phyloP scores from a whole-genome alignment of 768 basidiomycete genomes.

The Macrolepiota dolichaula region DNA sequence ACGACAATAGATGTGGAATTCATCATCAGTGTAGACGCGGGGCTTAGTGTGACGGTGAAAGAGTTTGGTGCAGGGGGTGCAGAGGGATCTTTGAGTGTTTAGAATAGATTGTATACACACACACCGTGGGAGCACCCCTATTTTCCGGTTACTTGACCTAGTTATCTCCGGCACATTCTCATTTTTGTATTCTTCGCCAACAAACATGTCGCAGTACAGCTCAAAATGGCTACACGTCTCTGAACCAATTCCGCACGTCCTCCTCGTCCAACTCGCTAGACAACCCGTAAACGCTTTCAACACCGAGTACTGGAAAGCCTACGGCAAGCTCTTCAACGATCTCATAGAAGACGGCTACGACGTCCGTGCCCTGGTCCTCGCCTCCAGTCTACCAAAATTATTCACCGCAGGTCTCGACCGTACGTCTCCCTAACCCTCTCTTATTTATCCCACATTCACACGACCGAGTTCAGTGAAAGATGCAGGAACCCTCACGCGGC shows the following conservation, averaged over 20 bases:
- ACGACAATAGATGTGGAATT: conserved; percentile 49
- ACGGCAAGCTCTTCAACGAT: conserved; percentile 56
- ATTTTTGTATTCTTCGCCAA: neutral
- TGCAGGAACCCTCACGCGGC: conserved; percentile 22
- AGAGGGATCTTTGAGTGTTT: conserved; percentile 5
- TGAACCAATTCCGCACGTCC: conserved; percentile 40
- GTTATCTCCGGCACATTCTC: neutral
- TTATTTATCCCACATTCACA: neutral
- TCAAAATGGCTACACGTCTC: conserved; percentile 47
- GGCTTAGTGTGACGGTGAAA: conserved; percentile 32
- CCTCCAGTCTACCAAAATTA: conserved; percentile 63
- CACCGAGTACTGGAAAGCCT: conserved; percentile 63
- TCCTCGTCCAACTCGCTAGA: conserved; percentile 49
- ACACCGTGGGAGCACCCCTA: neutral
- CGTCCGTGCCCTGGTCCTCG: conserved; percentile 70
- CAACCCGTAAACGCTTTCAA: conserved; percentile 68
- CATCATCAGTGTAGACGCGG: conserved; percentile 33
- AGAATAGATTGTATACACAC: too few species aligned
- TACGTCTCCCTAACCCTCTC: conserved; percentile 25
- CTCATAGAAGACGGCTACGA: conserved; percentile 47
- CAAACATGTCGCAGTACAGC: conserved; percentile 28
- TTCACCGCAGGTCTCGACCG: conserved; percentile 87
- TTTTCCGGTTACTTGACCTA: neutral
- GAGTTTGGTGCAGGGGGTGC: conserved; percentile 32
- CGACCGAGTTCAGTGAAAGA: conserved; percentile 26